These are phyloP conservation scores for Hordeum marinum DNA, from an alignment of 176 grass and related monocot species.

Conservation along the genomic window DNA sequence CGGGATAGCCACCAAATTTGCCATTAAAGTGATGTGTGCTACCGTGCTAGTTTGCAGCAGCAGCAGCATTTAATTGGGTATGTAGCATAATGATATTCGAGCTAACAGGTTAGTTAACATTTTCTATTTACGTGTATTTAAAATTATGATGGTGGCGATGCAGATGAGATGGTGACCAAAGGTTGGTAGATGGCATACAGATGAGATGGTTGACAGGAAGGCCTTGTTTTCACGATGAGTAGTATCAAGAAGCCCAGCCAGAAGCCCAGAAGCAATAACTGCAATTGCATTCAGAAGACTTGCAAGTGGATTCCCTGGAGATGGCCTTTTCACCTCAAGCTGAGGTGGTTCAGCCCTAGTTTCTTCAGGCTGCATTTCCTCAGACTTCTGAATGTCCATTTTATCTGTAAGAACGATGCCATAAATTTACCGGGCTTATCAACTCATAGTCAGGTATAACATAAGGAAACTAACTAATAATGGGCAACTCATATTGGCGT, in stretches of 20 bases:
- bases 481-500: not conserved
- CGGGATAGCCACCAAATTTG: not conserved
- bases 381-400: not conserved
- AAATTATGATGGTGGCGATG: not conserved
- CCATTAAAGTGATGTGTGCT: not conserved
- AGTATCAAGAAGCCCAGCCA: conserved; percentile 70
- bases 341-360: conserved; percentile 19
- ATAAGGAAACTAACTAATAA: not conserved
- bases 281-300: conserved; percentile 64
- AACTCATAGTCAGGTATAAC: not conserved
- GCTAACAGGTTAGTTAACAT: not conserved
- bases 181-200: conserved; percentile 59
- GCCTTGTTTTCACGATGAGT: conserved; percentile 71
- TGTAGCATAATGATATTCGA: not conserved
- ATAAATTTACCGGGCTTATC: not conserved
- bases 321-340: conserved; percentile 32
- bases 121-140: not conserved
- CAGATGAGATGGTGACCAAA: not conserved
- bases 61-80: not conserved
- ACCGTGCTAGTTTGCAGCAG: not conserved
- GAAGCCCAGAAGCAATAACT: conserved; percentile 73
- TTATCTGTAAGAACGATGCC: conserved; percentile 24
- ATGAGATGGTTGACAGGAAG: conserved; percentile 54
- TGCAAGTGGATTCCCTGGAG: conserved; percentile 49
- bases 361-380: conserved; percentile 20